Base-by-base conservation (phyloP, 163 green algal species). In the Volvox carteri region DNA sequence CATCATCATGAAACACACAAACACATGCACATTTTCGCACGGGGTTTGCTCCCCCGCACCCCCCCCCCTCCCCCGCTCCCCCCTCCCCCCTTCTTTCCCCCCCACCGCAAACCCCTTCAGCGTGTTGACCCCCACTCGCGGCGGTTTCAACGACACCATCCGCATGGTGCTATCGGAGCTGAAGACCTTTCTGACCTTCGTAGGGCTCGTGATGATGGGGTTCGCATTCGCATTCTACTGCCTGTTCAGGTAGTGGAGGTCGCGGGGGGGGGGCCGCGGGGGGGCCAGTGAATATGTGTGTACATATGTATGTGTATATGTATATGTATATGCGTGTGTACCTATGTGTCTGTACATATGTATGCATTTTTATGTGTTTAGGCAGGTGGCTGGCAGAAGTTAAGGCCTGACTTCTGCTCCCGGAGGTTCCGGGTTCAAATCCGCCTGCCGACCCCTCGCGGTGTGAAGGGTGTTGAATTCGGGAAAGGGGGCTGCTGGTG, bases 191-290 rank as follows among this genome's bases (percentile, higher is more conserved):
- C 90, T 91, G n/a, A 44, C 85, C 46, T 93, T 90, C 46, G 44
- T 91, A 48, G 75, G 78, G 21, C 75, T 93, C 8, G 87, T 84
- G 52, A 93, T 93, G 90, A 79, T 90, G 52, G 90, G 90, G 39
- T 93, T 91, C 42, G 81, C 65, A 1, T 91, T 90, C 37, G 89
- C 84, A 0, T 91, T 91, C 86, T 91, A 91, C 68, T 86, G 79
- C 67, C 77, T 91, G 16, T 91, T 91, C 78, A 84, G 79, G 86
- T 50, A 35, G n/a, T n/a, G n/a, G n/a, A 67, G 56, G 56, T 5
- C 19, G 56, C 14, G 16, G 56, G 56, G 9, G 16, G 19, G 56
- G 56, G 30, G 56, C 19, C 16, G 56, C n/a, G n/a, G n/a, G n/a
- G n/a, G n/a, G n/a, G n/a, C n/a, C n/a, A n/a, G n/a, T n/a, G n/a